phyloP scores from a whole-genome alignment of 768 basidiomycete genomes.

The Rhizopogon roseolus region DNA sequence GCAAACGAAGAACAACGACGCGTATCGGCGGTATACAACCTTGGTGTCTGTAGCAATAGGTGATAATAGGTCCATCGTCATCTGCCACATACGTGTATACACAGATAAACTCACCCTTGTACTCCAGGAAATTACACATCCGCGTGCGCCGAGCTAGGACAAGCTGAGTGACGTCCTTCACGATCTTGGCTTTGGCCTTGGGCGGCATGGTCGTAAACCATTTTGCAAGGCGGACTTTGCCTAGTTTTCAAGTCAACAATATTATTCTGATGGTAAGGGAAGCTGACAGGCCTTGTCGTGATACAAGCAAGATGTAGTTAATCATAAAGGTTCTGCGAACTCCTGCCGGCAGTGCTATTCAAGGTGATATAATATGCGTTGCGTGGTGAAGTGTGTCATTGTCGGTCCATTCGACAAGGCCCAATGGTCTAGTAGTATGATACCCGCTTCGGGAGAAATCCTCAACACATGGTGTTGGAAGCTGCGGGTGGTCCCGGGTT shows the following conservation, averaged over 20 bases:
- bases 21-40: conserved; percentile 93
- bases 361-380: not conserved
- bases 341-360: conserved; percentile 14
- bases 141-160: conserved; percentile 82
- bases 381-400: not conserved
- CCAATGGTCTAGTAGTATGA: conserved; percentile 53
- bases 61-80: not conserved
- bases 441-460: conserved; percentile 41
- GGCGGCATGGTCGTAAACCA: conserved; percentile 88
- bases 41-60: conserved; percentile 52
- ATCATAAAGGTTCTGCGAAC: conserved; percentile 47
- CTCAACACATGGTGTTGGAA: conserved; percentile 10
- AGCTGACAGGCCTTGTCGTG: conserved; percentile 70
- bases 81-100: conserved; percentile 13
- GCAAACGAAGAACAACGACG: conserved; percentile 92
- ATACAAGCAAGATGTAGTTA: conserved; percentile 91
- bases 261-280: not conserved
- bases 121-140: conserved; percentile 97
- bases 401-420: conserved; percentile 13
- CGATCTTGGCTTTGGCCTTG: conserved; percentile 83
- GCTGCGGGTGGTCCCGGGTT: conserved; percentile 56
- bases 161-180: conserved; percentile 93
- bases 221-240: conserved; percentile 92
- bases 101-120: conserved; percentile 67
- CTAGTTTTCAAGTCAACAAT: conserved; percentile 33